Evolutionary conservation across 2,329 filamentous ascomycete species (phyloP).

Genomic region (Diaporthe aspalathi): DNA sequence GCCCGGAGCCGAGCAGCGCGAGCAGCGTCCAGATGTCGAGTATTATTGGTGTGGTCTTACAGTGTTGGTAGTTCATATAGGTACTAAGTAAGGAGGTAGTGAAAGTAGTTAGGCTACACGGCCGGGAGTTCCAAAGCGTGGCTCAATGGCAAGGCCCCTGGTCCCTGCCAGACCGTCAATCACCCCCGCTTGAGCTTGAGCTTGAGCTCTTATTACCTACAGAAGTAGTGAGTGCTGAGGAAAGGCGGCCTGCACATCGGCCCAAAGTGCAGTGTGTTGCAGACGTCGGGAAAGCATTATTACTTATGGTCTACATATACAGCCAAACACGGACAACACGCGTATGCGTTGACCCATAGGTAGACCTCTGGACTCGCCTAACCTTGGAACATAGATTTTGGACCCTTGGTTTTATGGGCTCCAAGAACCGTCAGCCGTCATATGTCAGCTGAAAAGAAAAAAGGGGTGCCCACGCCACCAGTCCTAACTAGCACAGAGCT

Average conservation of each 20-base stretch:
- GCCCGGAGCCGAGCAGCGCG: conserved; percentile 20
- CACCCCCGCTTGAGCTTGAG: background rate
- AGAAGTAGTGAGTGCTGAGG: background rate
- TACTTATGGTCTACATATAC: background rate
- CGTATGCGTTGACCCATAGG: background rate
- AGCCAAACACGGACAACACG: background rate
- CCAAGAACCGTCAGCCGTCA: conserved; percentile 13
- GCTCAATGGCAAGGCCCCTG: background rate
- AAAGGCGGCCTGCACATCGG: conserved; percentile 17
- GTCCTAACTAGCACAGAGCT: background rate
- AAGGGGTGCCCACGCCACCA: conserved; percentile 18
- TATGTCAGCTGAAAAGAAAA: conserved; percentile 28
- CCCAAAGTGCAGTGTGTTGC: conserved; percentile 21
- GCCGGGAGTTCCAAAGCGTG: background rate
- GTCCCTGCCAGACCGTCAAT: background rate
- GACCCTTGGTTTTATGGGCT: background rate
- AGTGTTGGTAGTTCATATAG: too few species aligned
- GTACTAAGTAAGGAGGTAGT: too few species aligned
- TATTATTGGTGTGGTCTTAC: too few species aligned
- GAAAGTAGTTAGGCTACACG: background rate
- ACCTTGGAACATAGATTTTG: too few species aligned
- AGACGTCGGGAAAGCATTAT: too few species aligned
- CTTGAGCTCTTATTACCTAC: too few species aligned
- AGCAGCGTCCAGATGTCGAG: too few species aligned
- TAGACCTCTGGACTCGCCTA: too few species aligned